Base-by-base conservation (phyloP, 1,139 yeast genomes). In the Dujonia santamariae region DNA sequence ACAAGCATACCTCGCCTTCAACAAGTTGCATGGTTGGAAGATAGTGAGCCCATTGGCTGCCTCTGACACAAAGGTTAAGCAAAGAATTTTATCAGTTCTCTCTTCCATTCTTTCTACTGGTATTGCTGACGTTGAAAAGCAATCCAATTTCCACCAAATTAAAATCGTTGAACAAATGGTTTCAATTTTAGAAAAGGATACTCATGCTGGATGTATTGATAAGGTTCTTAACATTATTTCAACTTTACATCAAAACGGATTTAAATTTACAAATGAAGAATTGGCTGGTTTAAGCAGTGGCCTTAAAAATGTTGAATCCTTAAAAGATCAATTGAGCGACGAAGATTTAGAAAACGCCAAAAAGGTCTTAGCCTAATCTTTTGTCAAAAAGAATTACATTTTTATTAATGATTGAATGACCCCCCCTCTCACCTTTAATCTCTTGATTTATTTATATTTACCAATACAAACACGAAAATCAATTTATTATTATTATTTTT, bases 1-100 rank as follows among this genome's bases (percentile, higher is more conserved):
- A 20, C 63, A 60, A 0, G 83, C 80, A 1, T 80, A 78, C 43
- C 56, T 61, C 7, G 53, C 61, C 37, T 90, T 92, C 50, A 74
- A 67, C 30, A 56, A 64, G 26, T 48, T 60, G 7, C 56, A 72
- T 19, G 97, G 97, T n/a, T 82, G 95, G 84, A 59, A 65, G 2
- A 42, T 62, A 13, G 43, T 66, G 29, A 40, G 45, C 16, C 12
- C 32, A 4, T 7, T 29, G 14, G 28, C 28, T 12, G 34, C 43
- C 42, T 34, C 40, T 19, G 34, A 27, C 26, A 43, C 38, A 28
- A 80, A 76, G 48, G 48, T 73, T 26, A 66, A 72, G 38, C 57
- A 81, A 40, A 69, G 88, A 55, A 53, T 70, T 1, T 61, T 82
- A 30, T 78, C 85, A 5, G 50, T 81, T 34, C 47, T 82, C 6